Evolutionary conservation across 306 rosid genomes (phyloP).

Genomic region (Canavalia ensiformis): DNA sequence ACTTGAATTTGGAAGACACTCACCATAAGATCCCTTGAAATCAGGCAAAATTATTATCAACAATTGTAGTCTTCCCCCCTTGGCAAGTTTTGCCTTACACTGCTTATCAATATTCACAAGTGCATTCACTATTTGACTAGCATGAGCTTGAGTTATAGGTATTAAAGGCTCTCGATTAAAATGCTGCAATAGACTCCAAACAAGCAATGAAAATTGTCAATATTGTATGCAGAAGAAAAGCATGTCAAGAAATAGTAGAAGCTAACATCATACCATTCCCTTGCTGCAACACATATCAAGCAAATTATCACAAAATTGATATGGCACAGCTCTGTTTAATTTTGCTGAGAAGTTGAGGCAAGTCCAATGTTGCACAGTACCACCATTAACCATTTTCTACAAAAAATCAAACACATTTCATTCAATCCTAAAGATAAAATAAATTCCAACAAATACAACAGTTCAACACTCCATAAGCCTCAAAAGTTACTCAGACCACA

Average conservation of each 20-base stretch:
- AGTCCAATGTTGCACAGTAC: conserved; percentile 60
- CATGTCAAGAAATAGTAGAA: not conserved
- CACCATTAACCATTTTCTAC: conserved; percentile 83
- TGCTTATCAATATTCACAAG: conserved; percentile 52
- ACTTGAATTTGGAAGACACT: conserved; percentile 20
- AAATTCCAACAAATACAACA: too few relatives aligned
- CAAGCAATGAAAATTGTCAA: not conserved
- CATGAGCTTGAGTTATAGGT: conserved; percentile 25
- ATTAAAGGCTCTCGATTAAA: conserved; percentile 55
- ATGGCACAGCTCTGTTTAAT: conserved; percentile 8
- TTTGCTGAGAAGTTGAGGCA: conserved; percentile 61
- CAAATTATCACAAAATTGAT: conserved; percentile 50
- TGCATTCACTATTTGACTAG: conserved; percentile 53
- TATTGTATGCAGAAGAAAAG: not conserved
- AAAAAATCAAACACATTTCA: not conserved
- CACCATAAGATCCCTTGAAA: conserved; percentile 67
- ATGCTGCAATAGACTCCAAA: conserved; percentile 46
- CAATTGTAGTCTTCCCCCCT: conserved; percentile 54
- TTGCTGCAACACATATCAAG: conserved; percentile 63
- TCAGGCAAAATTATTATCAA: conserved; percentile 83
- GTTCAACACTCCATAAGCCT: too few relatives aligned
- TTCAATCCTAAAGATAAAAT: not conserved
- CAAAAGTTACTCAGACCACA: too few relatives aligned
- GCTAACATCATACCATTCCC: conserved; percentile 71
- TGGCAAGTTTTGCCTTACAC: conserved; percentile 21